These are phyloP conservation scores for Solanum sejunctum DNA, from an alignment of 257 asterid species.

Conservation along the genomic window DNA sequence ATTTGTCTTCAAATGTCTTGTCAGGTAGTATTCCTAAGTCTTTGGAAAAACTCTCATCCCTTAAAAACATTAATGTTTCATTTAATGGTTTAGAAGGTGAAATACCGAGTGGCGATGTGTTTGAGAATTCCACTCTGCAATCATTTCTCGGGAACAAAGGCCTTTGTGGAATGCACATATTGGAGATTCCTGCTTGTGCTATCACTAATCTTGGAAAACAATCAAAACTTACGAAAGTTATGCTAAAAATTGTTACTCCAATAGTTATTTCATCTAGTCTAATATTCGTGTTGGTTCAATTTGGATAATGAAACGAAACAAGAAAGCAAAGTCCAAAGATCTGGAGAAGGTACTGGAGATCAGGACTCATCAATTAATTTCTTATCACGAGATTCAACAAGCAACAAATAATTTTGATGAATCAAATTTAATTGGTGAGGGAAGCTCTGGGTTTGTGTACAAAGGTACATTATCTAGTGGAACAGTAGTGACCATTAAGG, in stretches of 20 bases:
- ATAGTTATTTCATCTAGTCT: not conserved
- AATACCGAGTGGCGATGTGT: not conserved
- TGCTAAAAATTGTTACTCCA: not conserved
- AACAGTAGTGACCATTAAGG: slow-evolving; percentile 1
- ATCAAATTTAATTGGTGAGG: too few relatives aligned
- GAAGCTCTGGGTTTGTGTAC: too few relatives aligned
- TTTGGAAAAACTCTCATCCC: not conserved
- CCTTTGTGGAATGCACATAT: not conserved
- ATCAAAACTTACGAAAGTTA: not conserved
- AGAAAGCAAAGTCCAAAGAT: not conserved
- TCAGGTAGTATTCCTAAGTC: not conserved
- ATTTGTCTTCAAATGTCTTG: not conserved
- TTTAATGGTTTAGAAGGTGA: not conserved
- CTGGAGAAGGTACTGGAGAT: not conserved
- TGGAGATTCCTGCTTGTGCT: not conserved
- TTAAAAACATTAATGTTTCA: slow-evolving; percentile 8
- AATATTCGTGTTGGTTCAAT: not conserved
- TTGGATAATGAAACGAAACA: not conserved
- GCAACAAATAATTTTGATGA: too few relatives aligned
- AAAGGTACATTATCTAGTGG: too few relatives aligned
- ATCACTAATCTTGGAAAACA: not conserved
- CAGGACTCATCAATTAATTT: not conserved
- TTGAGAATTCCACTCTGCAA: not conserved
- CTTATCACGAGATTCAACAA: not conserved
- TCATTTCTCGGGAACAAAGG: not conserved